Conservation (phyloP, 2,329 filamentous ascomycete species). For the Gaeumannomyces tritici region DNA sequence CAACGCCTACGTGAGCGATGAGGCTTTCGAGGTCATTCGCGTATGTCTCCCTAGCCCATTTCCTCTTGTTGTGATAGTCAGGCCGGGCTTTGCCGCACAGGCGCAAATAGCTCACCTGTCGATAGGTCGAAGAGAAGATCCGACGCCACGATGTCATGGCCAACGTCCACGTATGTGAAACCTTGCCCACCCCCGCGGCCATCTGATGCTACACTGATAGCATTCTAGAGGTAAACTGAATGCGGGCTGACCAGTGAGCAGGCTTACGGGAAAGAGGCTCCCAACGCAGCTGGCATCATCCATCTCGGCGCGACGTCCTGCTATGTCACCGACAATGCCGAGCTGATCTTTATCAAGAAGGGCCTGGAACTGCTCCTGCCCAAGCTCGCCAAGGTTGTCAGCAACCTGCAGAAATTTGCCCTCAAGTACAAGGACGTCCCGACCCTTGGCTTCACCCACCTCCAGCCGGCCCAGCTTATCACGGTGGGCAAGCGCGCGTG, state of each 20-base stretch:
- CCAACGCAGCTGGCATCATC: slow-evolving; percentile 69
- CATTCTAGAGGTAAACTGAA: not conserved
- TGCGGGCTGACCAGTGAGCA: not conserved
- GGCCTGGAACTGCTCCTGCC: slow-evolving; percentile 67
- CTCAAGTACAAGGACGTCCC: slow-evolving; percentile 38
- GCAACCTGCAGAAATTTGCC: slow-evolving; percentile 65
- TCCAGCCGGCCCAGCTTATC: slow-evolving; percentile 51
- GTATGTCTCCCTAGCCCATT: not conserved
- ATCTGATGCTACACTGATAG: no score
- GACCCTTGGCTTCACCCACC: slow-evolving; percentile 45
- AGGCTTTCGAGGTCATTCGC: slow-evolving; percentile 3
- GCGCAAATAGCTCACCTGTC: not conserved
- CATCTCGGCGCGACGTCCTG: slow-evolving; percentile 59
- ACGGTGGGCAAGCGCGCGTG: slow-evolving; percentile 59
- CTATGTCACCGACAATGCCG: slow-evolving; percentile 64
- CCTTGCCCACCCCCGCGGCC: no score
- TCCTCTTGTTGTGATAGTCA: not conserved
- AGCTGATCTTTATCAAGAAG: slow-evolving; percentile 67
- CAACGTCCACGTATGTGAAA: not conserved
- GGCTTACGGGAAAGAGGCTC: not conserved
- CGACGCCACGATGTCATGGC: slow-evolving; percentile 4
- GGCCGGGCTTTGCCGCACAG: not conserved
- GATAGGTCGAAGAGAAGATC: slow-evolving; percentile 3
- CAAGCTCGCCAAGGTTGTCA: slow-evolving; percentile 71
- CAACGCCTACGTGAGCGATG: not conserved